These are phyloP conservation scores for Trichothecium roseum DNA, from an alignment of 2,329 filamentous ascomycete genomes.

Conservation along the genomic window DNA sequence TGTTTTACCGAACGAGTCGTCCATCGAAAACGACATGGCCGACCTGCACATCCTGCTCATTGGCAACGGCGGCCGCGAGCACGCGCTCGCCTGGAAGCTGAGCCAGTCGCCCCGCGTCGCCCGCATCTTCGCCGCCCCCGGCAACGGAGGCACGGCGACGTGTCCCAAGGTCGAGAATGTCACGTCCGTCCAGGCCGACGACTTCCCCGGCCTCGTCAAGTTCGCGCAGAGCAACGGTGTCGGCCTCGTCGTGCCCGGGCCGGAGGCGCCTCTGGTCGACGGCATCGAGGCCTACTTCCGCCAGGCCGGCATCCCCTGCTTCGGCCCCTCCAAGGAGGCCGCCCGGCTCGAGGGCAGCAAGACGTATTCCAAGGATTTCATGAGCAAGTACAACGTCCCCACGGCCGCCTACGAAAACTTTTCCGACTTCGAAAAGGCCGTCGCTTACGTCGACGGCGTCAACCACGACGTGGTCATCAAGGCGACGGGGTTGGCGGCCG, in stretches of 20 bases:
- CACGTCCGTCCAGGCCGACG: slow-evolving; percentile 54
- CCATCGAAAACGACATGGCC: slow-evolving; percentile 14
- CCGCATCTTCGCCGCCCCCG: slow-evolving; percentile 60
- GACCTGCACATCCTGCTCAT: slow-evolving; percentile 68
- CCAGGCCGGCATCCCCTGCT: slow-evolving; percentile 62
- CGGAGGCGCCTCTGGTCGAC: slow-evolving; percentile 86
- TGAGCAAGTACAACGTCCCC: slow-evolving; percentile 81
- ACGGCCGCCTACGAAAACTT: slow-evolving; percentile 91
- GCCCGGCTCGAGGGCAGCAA: slow-evolving; percentile 93
- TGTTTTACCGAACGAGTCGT: too few relatives aligned
- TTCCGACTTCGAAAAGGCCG: slow-evolving; percentile 60
- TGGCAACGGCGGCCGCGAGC: slow-evolving; percentile 89
- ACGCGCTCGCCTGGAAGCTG: slow-evolving; percentile 90
- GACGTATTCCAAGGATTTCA: slow-evolving; percentile 96
- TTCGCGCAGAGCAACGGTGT: slow-evolving; percentile 65
- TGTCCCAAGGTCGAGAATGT: slow-evolving; percentile 67
- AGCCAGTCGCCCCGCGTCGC: slow-evolving; percentile 71
- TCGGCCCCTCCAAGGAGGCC: slow-evolving; percentile 76
- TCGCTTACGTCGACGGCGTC: slow-evolving; percentile 62
- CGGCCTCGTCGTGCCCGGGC: slow-evolving; percentile 80
- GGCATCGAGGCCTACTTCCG: slow-evolving; percentile 81
- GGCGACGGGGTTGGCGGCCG: slow-evolving; percentile 81
- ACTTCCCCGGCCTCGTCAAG: slow-evolving; percentile 67
- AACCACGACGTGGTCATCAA: slow-evolving; percentile 81
- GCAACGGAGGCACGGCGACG: slow-evolving; percentile 77